These are phyloP conservation scores for Mycena albidolilacea DNA, from an alignment of 768 basidiomycete genomes.

Conservation along the genomic window DNA sequence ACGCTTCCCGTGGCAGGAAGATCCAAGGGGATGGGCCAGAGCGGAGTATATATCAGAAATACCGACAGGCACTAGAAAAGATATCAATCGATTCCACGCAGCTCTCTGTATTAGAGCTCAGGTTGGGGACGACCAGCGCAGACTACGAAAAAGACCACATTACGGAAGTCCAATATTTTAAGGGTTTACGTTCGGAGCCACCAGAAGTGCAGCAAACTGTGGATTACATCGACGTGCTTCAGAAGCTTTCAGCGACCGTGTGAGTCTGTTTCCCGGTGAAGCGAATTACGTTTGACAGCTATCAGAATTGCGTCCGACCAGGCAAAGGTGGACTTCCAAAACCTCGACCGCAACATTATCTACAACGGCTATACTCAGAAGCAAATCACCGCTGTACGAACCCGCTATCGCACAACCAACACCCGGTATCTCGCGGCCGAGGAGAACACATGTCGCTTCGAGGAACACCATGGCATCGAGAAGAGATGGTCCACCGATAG, in stretches of 20 bases:
- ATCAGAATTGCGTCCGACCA: background rate
- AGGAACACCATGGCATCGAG: constrained; percentile 3
- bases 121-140: background rate
- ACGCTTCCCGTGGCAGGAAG: too few species aligned
- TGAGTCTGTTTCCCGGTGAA: background rate
- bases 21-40: too few species aligned
- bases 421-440: background rate
- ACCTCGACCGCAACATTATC: constrained; percentile 11
- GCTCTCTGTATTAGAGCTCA: background rate
- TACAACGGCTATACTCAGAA: background rate
- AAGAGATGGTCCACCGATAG: background rate
- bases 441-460: constrained; percentile 8
- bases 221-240: background rate
- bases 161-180: background rate
- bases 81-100: background rate
- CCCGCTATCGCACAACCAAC: constrained; percentile 4
- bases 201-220: background rate
- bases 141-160: background rate
- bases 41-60: constrained; percentile 19
- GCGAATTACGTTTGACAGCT: background rate
- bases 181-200: background rate
- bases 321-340: background rate
- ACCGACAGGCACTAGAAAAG: constrained; percentile 35
- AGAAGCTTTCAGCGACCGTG: background rate
- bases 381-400: background rate